Evolutionary conservation across 164 flowering plant species (phyloP), one percentile per base, ranked within the genome.

Genomic region (Magnolia officinalis): DNA sequence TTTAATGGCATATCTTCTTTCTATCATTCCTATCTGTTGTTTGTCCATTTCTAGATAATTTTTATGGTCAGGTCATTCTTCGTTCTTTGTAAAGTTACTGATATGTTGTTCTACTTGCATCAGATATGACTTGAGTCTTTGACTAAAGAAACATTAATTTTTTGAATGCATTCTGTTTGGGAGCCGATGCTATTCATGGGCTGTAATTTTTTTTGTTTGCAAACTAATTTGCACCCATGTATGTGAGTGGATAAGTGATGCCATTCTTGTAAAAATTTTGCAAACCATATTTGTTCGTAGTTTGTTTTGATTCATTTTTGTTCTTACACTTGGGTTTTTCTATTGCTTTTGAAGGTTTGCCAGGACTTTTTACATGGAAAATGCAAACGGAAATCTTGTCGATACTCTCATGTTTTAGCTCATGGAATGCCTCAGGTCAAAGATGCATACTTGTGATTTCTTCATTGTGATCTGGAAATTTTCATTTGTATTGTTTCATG

Each of bases 401-500:
- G 67, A 9, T 65, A 65, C 67, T 65, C 67, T 65, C 67, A 65
- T 65, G 67, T 65, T 59, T 59, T 19, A 59, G n/a, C n/a, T 65
- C 67, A 21, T 65, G 67, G 26, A 65, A 21, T 21, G 11, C 67
- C 8, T 65, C 24, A 65, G 67, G 67, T 65, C 45, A 65, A 65
- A 65, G 13, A 65, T 59, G 63, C 63, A 65, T 21, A 4, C 23
- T 65, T 65, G 8, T 65, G 9, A 21, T 65, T 65, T 21, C 26
- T 65, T 65, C 26, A 21, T 65, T 65, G 63, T 10, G 14, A 59
- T 59, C n/a, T 59, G 63, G n/a, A 8, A 19, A 13, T 59, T 59
- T 59, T 59, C 63, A 59, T 59, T 19, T 59, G 63, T 59, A 59
- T 59, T 13, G 63, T 19, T 59, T 59, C 14, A 13, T 59, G n/a